Evolutionary conservation across 2,329 filamentous ascomycete species (phyloP).

Genomic region (Ilyonectria robusta): DNA sequence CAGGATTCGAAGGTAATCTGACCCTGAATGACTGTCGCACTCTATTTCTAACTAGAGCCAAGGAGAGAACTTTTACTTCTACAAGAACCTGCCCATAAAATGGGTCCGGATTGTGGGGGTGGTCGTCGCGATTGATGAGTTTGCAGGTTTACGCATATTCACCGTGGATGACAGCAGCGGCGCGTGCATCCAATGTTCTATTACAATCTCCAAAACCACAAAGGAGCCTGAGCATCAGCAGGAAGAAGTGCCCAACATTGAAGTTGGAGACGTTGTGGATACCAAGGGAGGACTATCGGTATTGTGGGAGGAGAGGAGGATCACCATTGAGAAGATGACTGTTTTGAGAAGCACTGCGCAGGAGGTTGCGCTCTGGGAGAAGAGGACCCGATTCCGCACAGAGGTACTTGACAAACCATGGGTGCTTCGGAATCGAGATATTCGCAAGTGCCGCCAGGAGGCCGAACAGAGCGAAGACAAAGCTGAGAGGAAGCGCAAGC

Average conservation of each 20-base stretch:
- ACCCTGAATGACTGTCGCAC: background rate
- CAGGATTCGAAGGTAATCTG: constrained; percentile 67
- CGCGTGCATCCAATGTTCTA: constrained; percentile 65
- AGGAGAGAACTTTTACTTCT: constrained; percentile 74
- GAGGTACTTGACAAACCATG: constrained; percentile 68
- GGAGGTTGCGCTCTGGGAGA: constrained; percentile 73
- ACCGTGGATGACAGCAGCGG: constrained; percentile 78
- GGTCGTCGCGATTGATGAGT: constrained; percentile 74
- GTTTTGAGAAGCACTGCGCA: constrained; percentile 65
- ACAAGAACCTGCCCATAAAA: constrained; percentile 81
- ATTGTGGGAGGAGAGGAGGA: constrained; percentile 65
- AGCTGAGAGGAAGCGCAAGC: constrained; percentile 45
- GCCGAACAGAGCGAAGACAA: constrained; percentile 55
- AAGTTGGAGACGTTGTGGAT: constrained; percentile 70
- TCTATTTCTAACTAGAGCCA: constrained; percentile 21
- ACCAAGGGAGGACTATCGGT: constrained; percentile 67
- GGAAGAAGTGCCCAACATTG: constrained; percentile 50
- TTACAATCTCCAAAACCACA: constrained; percentile 28
- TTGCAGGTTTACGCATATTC: constrained; percentile 61
- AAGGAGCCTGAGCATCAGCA: constrained; percentile 15
- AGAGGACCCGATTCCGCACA: constrained; percentile 63
- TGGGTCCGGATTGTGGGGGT: constrained; percentile 81
- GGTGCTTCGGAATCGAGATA: constrained; percentile 64
- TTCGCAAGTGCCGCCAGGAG: constrained; percentile 65
- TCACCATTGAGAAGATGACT: constrained; percentile 67